phyloP scores from a whole-genome alignment of 2,329 filamentous ascomycete genomes.

The Aspergillus oerlinghausenensis region DNA sequence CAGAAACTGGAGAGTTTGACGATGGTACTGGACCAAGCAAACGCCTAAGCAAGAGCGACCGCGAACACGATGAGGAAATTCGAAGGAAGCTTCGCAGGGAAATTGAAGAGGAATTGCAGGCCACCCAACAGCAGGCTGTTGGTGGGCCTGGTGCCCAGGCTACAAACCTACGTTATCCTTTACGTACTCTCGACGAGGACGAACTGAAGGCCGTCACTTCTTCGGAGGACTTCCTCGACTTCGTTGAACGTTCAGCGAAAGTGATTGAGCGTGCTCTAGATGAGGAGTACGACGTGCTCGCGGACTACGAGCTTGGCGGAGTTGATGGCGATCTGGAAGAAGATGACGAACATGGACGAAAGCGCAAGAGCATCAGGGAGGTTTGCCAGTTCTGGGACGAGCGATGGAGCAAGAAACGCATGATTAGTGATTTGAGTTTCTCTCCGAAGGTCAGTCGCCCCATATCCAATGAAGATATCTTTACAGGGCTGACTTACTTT shows the following conservation, averaged over 20 bases:
- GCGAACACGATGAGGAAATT: conserved; percentile 83
- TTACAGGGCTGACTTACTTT: neutral
- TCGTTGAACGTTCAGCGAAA: conserved; percentile 92
- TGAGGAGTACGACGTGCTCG: conserved; percentile 92
- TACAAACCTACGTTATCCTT: conserved; percentile 61
- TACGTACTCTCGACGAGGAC: conserved; percentile 73
- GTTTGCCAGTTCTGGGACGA: conserved; percentile 91
- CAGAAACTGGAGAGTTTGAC: conserved; percentile 58
- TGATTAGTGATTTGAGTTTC: conserved; percentile 93
- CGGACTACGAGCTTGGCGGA: conserved; percentile 84
- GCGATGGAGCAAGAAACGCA: conserved; percentile 93
- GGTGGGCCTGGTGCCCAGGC: conserved; percentile 38
- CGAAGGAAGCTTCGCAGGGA: conserved; percentile 78
- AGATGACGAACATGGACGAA: conserved; percentile 57
- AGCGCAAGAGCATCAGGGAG: conserved; percentile 59
- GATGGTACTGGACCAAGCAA: conserved; percentile 58
- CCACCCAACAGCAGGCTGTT: conserved; percentile 50
- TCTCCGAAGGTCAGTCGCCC: conserved; percentile 67
- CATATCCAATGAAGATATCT: neutral
- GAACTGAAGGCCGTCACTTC: conserved; percentile 87
- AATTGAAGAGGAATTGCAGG: conserved; percentile 86
- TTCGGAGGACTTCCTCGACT: conserved; percentile 90
- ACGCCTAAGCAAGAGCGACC: conserved; percentile 70
- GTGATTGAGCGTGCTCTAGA: conserved; percentile 94
- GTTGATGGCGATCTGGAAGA: conserved; percentile 70